phyloP scores from a whole-genome alignment of 139 green algal species.

The Eudorina sp. region DNA sequence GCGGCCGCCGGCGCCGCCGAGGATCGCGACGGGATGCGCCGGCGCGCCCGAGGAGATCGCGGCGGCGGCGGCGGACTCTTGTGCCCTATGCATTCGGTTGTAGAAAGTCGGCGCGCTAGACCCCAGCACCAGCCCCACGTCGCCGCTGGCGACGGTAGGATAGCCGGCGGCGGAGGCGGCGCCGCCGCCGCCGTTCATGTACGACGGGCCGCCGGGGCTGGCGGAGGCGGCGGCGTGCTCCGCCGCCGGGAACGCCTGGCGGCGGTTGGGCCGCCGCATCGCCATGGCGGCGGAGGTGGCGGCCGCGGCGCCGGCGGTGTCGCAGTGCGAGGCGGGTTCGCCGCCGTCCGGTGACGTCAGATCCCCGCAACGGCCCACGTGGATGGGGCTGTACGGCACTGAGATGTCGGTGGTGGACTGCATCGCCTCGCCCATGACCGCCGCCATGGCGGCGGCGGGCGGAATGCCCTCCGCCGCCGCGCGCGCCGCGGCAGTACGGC shows the following conservation, averaged over 20 bases:
- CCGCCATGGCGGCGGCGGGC: slow-evolving; percentile 16
- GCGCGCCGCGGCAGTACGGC: background rate
- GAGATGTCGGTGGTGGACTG: background rate
- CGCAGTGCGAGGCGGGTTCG: background rate
- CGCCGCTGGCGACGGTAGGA: background rate
- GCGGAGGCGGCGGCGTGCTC: background rate
- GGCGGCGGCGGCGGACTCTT: background rate
- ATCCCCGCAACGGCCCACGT: background rate
- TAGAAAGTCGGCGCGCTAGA: background rate
- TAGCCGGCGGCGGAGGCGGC: background rate
- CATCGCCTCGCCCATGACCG: background rate
- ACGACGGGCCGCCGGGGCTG: background rate
- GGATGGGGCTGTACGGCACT: slow-evolving; percentile 23
- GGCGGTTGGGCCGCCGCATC: background rate
- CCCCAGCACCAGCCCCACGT: slow-evolving; percentile 5
- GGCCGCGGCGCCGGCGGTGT: background rate
- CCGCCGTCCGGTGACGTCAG: background rate
- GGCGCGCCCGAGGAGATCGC: background rate
- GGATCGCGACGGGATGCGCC: background rate
- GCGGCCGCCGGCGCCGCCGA: too few species aligned
- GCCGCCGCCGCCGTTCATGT: background rate
- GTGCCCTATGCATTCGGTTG: background rate
- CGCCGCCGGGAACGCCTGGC: background rate
- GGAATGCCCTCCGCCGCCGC: slow-evolving; percentile 22
- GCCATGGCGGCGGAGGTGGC: background rate